phyloP scores from a whole-genome alignment of 345 rosid species.

The Ailanthus altissimus region DNA sequence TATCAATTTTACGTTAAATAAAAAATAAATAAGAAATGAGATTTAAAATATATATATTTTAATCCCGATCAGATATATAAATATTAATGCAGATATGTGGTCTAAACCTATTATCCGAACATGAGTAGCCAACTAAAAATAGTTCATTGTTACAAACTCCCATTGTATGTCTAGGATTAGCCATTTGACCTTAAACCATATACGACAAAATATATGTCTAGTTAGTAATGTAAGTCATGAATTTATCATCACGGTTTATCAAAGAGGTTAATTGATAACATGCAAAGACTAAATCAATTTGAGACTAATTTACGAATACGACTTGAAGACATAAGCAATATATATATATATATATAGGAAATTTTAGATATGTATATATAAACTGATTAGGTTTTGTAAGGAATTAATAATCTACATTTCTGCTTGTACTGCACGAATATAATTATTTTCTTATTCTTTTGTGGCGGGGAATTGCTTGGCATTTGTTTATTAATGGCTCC shows the following conservation, averaged over 20 bases:
- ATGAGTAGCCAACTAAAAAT: background rate
- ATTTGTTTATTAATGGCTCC: background rate
- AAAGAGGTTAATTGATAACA: background rate
- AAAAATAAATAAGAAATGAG: no score
- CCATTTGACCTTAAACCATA: background rate
- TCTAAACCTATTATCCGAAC: background rate
- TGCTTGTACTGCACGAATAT: slow-evolving; percentile 1
- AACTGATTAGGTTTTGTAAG: background rate
- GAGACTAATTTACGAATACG: background rate
- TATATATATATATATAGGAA: no score
- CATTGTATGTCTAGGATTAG: background rate
- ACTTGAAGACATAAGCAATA: background rate
- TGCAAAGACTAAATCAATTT: background rate
- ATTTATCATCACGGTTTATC: background rate
- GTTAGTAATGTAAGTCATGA: background rate
- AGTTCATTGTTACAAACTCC: background rate
- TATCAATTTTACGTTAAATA: no score
- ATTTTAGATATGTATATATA: background rate
- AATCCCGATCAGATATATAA: background rate
- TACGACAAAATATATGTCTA: background rate
- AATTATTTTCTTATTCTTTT: background rate
- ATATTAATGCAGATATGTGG: background rate
- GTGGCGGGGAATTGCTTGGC: background rate
- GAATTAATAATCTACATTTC: background rate
- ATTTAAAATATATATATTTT: no score